A percentile compares a stretch with the other conserved stretches of the same genome.
These are phyloP conservation scores for Amanita muscaria DNA, from an alignment of 768 basidiomycete genomes.

Conservation along the genomic window DNA sequence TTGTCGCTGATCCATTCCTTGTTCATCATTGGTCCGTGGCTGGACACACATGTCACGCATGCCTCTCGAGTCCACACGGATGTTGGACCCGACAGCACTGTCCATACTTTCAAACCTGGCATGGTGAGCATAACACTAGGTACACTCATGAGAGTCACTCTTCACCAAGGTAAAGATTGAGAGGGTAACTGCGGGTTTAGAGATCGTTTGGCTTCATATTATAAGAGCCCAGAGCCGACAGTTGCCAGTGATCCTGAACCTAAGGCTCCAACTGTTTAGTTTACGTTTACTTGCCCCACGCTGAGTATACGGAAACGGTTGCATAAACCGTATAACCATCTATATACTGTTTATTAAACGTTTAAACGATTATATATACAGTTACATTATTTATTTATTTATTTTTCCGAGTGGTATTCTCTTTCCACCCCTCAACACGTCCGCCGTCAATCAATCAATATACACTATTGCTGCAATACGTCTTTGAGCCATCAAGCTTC, in stretches of 20 bases:
- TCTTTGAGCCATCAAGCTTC: too few relatives aligned
- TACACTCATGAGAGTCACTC: background rate
- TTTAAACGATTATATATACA: too few relatives aligned
- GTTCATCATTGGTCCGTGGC: conserved; percentile 94
- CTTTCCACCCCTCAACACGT: too few relatives aligned
- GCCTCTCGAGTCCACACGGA: conserved; percentile 91
- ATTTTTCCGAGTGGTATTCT: too few relatives aligned
- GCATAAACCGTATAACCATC: too few relatives aligned
- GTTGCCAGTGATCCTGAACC: conserved; percentile 94
- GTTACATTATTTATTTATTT: too few relatives aligned
- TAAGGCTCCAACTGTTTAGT: too few relatives aligned
- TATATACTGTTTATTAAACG: too few relatives aligned
- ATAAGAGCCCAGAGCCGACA: conserved; percentile 59
- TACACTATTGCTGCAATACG: too few relatives aligned
- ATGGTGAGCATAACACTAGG: conserved; percentile 93
- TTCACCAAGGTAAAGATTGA: background rate
- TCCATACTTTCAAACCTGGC: conserved; percentile 88
- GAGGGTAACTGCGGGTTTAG: conserved; percentile 91
- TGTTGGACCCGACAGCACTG: conserved; percentile 93
- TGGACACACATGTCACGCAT: conserved; percentile 97
- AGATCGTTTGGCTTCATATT: conserved; percentile 97
- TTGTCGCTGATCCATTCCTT: conserved; percentile 99
- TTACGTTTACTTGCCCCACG: too few relatives aligned
- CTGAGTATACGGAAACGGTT: too few relatives aligned
- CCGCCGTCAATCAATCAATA: too few relatives aligned